Evolutionary conservation across 2,329 filamentous ascomycete species (phyloP), one percentile per base, ranked within the genome.

Genomic region (Cladosporium sphaerospermum): DNA sequence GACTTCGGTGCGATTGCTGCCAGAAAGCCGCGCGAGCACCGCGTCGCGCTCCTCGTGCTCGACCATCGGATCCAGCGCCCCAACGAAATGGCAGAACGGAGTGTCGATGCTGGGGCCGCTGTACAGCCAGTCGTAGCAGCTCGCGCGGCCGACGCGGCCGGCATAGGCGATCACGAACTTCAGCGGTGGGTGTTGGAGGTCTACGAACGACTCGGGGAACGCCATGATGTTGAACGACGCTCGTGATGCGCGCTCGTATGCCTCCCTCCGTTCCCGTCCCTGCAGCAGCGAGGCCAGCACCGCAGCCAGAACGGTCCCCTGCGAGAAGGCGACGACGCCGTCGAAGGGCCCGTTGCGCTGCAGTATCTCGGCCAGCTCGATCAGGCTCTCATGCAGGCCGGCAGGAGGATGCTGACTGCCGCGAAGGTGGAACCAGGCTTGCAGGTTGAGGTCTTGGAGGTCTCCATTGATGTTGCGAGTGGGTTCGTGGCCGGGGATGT

Each of bases 51-150:
- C 48, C 13, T 71, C 70, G 73, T 96, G 91, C 31, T 91, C 88
- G 1, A 97, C 91, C 1, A 96, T 88, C 2, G 86, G 89, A 73
- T 96, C 92, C 61, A 96, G 73, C 51, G 83, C 85, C 1, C 92
- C 92, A 23, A 96, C 69, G 61, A 90, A 86, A 72, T 96, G 89
- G 70, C 95, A 68, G 57, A 87, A 82, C 0, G 89, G 88, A 55
- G 91, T 96, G 57, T 67, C 69, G 55, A 96, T 85, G 66, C 79
- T 78, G 13, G 88, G 89, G 61, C 88, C 80, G 66, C 89, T 95
- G 56, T 88, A 84, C 49, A 81, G 88, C 37, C 69, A 68, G 66
- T 95, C 84, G 40, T 79, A 71, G 13, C 75, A 69, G 36, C 82
- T 79, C 2, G 80, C 69, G n/a, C 58, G 74, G 14, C 48, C 48